Evolutionary conservation across 78 protist species (phyloP).

Genomic region (Paulinella micropora): DNA sequence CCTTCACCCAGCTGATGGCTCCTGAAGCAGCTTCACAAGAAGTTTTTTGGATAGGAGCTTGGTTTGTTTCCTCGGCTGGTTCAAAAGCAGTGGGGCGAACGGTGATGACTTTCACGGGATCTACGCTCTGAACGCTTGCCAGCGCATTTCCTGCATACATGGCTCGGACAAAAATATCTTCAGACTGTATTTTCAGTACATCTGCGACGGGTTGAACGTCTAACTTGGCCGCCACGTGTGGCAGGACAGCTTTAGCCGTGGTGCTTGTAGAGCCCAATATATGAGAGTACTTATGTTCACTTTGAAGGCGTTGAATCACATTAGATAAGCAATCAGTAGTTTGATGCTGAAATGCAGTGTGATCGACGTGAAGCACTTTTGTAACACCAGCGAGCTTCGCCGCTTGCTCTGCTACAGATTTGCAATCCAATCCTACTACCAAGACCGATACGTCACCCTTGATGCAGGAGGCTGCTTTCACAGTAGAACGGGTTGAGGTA

Average conservation of each 20-base stretch:
- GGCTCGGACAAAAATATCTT: constrained; percentile 74
- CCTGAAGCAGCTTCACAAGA: not conserved
- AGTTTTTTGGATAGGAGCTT: no score
- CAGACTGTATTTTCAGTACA: constrained; percentile 40
- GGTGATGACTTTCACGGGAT: constrained; percentile 64
- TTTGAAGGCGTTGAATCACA: not conserved
- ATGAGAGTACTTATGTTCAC: constrained; percentile 44
- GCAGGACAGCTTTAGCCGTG: constrained; percentile 62
- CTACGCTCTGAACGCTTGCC: constrained; percentile 65
- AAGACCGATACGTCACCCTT: not conserved
- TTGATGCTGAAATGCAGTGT: not conserved
- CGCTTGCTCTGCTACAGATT: not conserved
- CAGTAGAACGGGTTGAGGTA: not conserved
- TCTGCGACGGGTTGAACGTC: no score
- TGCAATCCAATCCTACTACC: not conserved
- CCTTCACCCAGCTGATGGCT: constrained; percentile 21
- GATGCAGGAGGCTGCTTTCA: not conserved
- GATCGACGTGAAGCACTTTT: not conserved
- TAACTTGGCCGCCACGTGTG: constrained; percentile 75
- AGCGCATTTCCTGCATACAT: constrained; percentile 93
- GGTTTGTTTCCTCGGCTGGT: not conserved
- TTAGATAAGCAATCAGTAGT: not conserved
- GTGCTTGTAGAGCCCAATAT: constrained; percentile 58
- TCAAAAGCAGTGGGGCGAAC: constrained; percentile 75
- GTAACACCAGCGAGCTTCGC: not conserved